These are phyloP conservation scores for Endogone sp. DNA, from an alignment of 192 early-diverging fungal genomes.

Conservation along the genomic window DNA sequence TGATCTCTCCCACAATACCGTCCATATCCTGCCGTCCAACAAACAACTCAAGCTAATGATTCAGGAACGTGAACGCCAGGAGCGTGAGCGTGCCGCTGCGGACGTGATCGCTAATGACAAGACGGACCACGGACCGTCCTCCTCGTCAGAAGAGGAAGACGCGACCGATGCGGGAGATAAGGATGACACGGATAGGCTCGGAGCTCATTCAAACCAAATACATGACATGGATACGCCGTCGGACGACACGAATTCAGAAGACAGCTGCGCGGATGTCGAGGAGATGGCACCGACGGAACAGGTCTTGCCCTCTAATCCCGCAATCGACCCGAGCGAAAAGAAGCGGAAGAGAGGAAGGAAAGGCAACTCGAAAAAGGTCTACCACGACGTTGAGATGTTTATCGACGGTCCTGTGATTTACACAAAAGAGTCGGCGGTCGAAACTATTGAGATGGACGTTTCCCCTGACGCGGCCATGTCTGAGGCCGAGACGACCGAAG, in stretches of 20 bases:
- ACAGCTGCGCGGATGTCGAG: slow-evolving; percentile 9
- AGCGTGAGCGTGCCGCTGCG: slow-evolving; percentile 8
- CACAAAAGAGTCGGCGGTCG: not conserved
- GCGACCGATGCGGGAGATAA: not conserved
- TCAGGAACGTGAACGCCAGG: slow-evolving; percentile 24
- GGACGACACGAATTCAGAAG: not conserved
- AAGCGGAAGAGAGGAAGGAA: not conserved
- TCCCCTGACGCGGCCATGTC: not conserved
- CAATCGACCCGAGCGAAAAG: not conserved
- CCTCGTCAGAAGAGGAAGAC: slow-evolving; percentile 1
- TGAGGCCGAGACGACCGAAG: not conserved
- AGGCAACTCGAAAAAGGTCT: not conserved
- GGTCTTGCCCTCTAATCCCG: not conserved
- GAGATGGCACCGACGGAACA: slow-evolving; percentile 3
- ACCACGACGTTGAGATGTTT: too few relatives aligned
- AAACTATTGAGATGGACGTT: not conserved
- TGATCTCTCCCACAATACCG: slow-evolving; percentile 30
- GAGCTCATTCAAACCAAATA: not conserved
- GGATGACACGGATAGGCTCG: not conserved
- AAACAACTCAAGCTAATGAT: slow-evolving; percentile 21
- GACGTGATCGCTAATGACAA: not conserved
- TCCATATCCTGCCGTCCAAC: slow-evolving; percentile 28
- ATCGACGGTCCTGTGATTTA: too few relatives aligned
- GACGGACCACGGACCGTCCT: too few relatives aligned
- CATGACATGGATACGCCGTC: not conserved